Evolutionary conservation across 495 filamentous ascomycete species (phyloP).

Genomic region (Friedmanniomyces endolithicus): DNA sequence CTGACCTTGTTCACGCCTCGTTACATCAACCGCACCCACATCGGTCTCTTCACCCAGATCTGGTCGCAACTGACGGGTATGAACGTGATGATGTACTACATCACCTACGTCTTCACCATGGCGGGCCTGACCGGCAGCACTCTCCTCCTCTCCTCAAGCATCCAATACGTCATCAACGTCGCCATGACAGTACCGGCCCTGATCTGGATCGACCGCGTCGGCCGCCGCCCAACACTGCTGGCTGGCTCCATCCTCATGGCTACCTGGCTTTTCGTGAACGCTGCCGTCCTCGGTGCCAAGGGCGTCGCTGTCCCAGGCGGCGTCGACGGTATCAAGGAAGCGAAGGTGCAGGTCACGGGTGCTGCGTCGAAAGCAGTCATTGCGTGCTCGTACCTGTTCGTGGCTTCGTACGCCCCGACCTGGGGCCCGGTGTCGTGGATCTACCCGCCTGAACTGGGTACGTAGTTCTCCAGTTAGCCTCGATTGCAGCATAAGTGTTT

Average conservation of each 20-base stretch:
- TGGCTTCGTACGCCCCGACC: constrained; percentile 40
- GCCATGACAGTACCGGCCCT: constrained; percentile 37
- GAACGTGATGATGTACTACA: constrained; percentile 31
- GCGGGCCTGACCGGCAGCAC: constrained; percentile 23
- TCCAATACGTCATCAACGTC: constrained; percentile 64
- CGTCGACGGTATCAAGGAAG: constrained; percentile 23
- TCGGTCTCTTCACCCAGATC: constrained; percentile 69
- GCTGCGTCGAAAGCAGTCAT: constrained; percentile 28
- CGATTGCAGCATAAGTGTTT: too few relatives aligned
- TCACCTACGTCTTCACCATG: constrained; percentile 30
- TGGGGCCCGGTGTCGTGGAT: constrained; percentile 64
- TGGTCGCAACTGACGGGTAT: constrained; percentile 64
- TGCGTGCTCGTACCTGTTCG: constrained; percentile 33
- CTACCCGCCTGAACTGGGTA: constrained; percentile 31
- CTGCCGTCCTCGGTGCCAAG: constrained; percentile 48
- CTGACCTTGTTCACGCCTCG: constrained; percentile 54
- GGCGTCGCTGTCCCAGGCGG: constrained; percentile 17
- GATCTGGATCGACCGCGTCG: constrained; percentile 45
- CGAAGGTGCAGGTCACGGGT: constrained; percentile 22
- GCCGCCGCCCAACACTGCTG: constrained; percentile 50
- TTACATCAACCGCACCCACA: constrained; percentile 64
- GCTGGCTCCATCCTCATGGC: constrained; percentile 55
- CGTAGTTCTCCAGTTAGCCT: too few relatives aligned
- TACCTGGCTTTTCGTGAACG: constrained; percentile 56
- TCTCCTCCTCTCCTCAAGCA: constrained; percentile 51